Evolutionary conservation across 129 eudicot species (phyloP), one percentile per base, ranked within the genome.

Genomic region (Smallanthus sonchifolius): DNA sequence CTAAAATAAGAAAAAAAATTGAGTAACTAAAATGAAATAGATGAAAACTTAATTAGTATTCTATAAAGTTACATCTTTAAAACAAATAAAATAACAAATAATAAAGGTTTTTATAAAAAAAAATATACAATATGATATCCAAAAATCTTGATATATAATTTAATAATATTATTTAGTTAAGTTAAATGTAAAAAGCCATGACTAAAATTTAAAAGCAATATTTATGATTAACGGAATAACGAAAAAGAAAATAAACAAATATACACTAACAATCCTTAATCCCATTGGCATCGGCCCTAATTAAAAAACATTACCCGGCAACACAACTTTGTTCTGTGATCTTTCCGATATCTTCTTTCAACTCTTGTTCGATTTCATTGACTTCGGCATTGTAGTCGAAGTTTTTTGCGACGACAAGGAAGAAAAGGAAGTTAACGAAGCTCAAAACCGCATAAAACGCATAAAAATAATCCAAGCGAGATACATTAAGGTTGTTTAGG

Each of bases 401-500:
- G 60, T 69, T 57, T 64, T 77, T 89, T 0, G 85, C 84, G 7
- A 77, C 82, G 15, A 86, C 42, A 16, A 89, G 75, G 55, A 86
- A 89, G 81, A 80, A 80, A 24, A 86, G 36, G 7, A 89, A 72
- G 89, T 89, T 89, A 35, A 82, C 3, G 20, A 80, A 76, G 72
- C 84, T 89, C 66, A 86, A 72, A 36, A 84, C 75, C 4, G 84
- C 92, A 6, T 7, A 86, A 45, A 86, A 83, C 13, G 86, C 91
- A 48, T 84, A 89, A 77, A 80, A 89, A 78, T 89, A 80, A 65
- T 89, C 92, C 43, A 89, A 45, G 52, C 51, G 89, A 3, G 87
- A 89, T 45, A 28, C 10, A 38, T 89, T 89, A 8, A 89, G 83
- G 79, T 84, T 84, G 74, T 89, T 74, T 75, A 75, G 59, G 30